Percentiles rank a stretch among this genome's conserved stretches.
Evolutionary conservation across 2,329 filamentous ascomycete genomes (phyloP).

Genomic region (Botrytis cinerea): DNA sequence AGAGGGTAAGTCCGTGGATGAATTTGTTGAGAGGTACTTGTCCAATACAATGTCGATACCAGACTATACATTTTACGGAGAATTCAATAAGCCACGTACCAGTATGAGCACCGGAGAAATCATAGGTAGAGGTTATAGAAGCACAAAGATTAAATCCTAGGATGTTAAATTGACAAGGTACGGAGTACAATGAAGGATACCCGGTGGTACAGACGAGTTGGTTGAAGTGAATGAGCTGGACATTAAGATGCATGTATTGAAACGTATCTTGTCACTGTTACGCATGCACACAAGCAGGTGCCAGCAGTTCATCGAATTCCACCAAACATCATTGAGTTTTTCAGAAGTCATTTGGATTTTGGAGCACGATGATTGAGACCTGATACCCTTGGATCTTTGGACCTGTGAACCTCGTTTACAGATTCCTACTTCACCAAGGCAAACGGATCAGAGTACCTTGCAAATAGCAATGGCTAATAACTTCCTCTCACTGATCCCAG

Average conservation of each 20-base stretch:
- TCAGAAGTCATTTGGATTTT: background rate
- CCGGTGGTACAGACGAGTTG: background rate
- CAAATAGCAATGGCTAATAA: background rate
- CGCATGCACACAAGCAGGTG: background rate
- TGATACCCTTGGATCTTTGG: background rate
- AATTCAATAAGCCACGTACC: background rate
- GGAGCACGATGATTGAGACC: background rate
- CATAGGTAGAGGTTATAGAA: background rate
- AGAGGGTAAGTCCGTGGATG: background rate
- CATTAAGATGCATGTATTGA: background rate
- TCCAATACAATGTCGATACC: constrained; percentile 1
- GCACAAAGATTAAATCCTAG: background rate
- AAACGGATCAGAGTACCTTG: background rate
- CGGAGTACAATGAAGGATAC: background rate
- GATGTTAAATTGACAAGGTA: background rate
- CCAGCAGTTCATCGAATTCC: background rate
- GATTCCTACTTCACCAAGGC: background rate
- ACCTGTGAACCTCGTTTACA: background rate
- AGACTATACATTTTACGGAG: background rate
- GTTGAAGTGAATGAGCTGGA: background rate
- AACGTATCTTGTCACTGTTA: constrained; percentile 7
- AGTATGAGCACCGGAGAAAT: background rate
- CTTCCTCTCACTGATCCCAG: background rate
- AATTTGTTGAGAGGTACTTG: background rate
- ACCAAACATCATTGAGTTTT: background rate